Percentiles rank a stretch among this genome's conserved stretches.
Evolutionary conservation across 768 basidiomycete species (phyloP).

Genomic region (Kwoniella bestiolae): DNA sequence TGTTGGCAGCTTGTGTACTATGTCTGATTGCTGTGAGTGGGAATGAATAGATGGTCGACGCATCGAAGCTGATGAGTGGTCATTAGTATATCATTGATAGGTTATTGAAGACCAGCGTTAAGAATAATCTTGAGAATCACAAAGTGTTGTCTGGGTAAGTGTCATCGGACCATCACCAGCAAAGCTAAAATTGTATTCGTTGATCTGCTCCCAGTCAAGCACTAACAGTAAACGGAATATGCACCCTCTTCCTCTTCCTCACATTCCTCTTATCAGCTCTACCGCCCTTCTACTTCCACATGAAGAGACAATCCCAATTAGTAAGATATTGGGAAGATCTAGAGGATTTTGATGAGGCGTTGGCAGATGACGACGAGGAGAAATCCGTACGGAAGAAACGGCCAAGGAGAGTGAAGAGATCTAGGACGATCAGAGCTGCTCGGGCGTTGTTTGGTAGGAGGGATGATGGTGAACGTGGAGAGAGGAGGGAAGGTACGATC

Average conservation of each 20-base stretch:
- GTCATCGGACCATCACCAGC: not conserved
- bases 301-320: conserved; percentile 22
- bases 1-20: conserved; percentile 15
- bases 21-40: conserved; percentile 28
- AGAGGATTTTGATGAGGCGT: conserved; percentile 17
- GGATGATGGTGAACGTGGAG: not conserved
- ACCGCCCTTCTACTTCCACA: conserved; percentile 26
- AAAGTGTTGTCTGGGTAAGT: conserved; percentile 26
- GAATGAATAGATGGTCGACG: too few relatives aligned
- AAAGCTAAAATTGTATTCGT: not conserved
- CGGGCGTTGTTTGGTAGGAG: not conserved
- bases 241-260: conserved; percentile 15
- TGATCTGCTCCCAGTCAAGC: conserved; percentile 14
- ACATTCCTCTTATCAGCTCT: conserved; percentile 27
- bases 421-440: conserved; percentile 1
- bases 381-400: not conserved
- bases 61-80: not conserved
- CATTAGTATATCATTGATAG: conserved; percentile 31
- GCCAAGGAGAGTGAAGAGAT: not conserved
- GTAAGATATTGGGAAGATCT: conserved; percentile 21
- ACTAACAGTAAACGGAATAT: conserved; percentile 17
- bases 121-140: conserved; percentile 10
- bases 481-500: not conserved
- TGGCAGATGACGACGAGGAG: not conserved
- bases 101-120: conserved; percentile 12